Conservation (phyloP, 306 rosid genomes). For the Hippophae tibetana region DNA sequence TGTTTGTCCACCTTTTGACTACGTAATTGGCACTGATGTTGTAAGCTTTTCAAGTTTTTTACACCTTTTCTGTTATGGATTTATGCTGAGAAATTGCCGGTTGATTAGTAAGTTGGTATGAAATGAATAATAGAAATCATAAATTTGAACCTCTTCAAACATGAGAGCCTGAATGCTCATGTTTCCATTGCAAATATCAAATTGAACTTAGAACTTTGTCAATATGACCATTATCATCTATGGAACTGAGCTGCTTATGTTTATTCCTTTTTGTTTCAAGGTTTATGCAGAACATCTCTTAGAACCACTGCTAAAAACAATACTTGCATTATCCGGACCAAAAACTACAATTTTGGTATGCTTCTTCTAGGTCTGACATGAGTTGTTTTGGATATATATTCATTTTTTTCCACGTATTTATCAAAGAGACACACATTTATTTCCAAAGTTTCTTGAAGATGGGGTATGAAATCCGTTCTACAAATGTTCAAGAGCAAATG, state of each 20-base stretch:
- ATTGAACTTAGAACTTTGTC: neutral
- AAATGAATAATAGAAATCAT: too few species aligned
- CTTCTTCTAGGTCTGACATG: neutral
- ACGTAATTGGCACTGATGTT: conserved; percentile 85
- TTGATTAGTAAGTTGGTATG: too few species aligned
- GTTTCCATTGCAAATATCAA: too few species aligned
- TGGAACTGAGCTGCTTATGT: conserved; percentile 8
- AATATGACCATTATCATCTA: neutral
- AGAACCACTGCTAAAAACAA: conserved; percentile 75
- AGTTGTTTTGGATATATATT: neutral
- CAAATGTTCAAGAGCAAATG: conserved; percentile 83
- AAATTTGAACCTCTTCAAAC: too few species aligned
- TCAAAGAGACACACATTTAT: conserved; percentile 5
- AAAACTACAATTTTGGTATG: conserved; percentile 70
- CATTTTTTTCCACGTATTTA: neutral
- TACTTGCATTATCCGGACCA: conserved; percentile 76
- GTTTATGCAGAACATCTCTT: conserved; percentile 82
- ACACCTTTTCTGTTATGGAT: neutral
- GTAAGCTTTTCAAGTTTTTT: conserved; percentile 33
- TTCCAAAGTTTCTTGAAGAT: conserved; percentile 38
- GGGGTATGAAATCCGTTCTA: conserved; percentile 86
- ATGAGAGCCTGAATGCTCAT: too few species aligned
- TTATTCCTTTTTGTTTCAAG: conserved; percentile 23
- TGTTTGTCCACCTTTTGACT: conserved; percentile 81
- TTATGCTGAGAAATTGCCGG: too few species aligned